Percentiles rank a stretch among this genome's conserved stretches.
phyloP scores from a whole-genome alignment of 768 basidiomycete species.

The Leccinum uliginosum region DNA sequence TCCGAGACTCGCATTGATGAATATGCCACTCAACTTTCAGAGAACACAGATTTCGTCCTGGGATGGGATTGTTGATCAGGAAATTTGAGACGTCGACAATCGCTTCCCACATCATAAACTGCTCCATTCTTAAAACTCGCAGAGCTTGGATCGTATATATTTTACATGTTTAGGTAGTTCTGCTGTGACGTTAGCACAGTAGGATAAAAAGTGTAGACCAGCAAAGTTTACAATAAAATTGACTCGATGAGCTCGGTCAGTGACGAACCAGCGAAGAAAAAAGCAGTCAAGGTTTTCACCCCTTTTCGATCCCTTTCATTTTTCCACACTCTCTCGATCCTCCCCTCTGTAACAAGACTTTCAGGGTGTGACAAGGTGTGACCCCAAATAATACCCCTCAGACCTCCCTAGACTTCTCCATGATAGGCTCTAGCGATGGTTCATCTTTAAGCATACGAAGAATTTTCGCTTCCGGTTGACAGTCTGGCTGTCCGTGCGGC shows the following conservation, averaged over 20 bases:
- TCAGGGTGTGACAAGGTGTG: not conserved
- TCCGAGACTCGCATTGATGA: constrained; percentile 13
- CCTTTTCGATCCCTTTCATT: not conserved
- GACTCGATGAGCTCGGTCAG: not conserved
- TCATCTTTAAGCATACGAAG: constrained; percentile 10
- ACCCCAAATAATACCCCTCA: not conserved
- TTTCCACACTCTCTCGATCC: not conserved
- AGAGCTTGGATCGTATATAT: constrained; percentile 1
- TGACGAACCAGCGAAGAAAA: not conserved
- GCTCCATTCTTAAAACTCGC: not conserved
- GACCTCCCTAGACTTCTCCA: constrained; percentile 12
- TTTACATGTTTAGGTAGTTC: not conserved
- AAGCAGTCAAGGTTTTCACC: not conserved
- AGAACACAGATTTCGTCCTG: constrained; percentile 46
- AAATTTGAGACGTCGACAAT: not conserved
- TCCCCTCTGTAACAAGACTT: not conserved
- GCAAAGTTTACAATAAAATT: not conserved
- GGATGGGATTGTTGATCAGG: constrained; percentile 69
- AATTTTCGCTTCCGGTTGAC: not conserved
- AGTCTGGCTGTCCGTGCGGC: constrained; percentile 36
- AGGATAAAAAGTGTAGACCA: not conserved
- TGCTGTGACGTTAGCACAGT: not conserved
- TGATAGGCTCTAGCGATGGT: constrained; percentile 9
- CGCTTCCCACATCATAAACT: not conserved
- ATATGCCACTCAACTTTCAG: constrained; percentile 9